Evolutionary conservation across 306 rosid species (phyloP), one percentile per base, ranked within the genome.

Genomic region (Trifolium repens): DNA sequence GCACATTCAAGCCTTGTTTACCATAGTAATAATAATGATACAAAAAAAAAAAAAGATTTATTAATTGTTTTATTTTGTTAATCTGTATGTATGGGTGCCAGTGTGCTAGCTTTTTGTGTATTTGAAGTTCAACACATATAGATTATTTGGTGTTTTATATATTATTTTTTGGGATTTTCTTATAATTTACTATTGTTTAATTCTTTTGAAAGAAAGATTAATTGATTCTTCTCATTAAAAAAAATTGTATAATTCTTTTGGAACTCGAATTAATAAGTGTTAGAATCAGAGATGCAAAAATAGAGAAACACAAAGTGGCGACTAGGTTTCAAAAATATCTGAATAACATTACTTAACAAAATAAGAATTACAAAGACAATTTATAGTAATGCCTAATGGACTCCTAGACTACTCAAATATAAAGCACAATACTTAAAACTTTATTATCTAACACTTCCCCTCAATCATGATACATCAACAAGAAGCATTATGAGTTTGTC

Each of bases 1-100:
- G 46, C 15, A 86, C 76, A 8, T 78, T 84, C 66, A 85, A 87
- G 74, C 96, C 91, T 67, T 67, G 15, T 85, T 92, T 67, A 67
- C 8, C 40, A 59, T 86, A 61, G 52, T 59, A 13, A 10, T 17
- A 32, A 22, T 7, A 2, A 12, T 44, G 7, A 0, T 44, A n/a
- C 4, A 4, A 40, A 7, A 9, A 5, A 2, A 16, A 0, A 47
- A 73, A 8, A 53, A 46, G 37, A 74, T 81, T 53, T 8, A 14
- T 75, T 22, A 57, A 77, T 77, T 72, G 34, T 58, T 81, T 81
- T 37, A 71, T 66, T 65, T 67, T 67, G 72, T 43, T 67, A 43
- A 54, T 43, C 24, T 43, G 72, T 44, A 43, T 67, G 57, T 7
- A 5, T 24, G 22, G n/a, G 1, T 39, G 30, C 49, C 10, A 24